These are phyloP conservation scores for Tuber brumale DNA, from an alignment of 495 filamentous ascomycete species.

Conservation along the genomic window DNA sequence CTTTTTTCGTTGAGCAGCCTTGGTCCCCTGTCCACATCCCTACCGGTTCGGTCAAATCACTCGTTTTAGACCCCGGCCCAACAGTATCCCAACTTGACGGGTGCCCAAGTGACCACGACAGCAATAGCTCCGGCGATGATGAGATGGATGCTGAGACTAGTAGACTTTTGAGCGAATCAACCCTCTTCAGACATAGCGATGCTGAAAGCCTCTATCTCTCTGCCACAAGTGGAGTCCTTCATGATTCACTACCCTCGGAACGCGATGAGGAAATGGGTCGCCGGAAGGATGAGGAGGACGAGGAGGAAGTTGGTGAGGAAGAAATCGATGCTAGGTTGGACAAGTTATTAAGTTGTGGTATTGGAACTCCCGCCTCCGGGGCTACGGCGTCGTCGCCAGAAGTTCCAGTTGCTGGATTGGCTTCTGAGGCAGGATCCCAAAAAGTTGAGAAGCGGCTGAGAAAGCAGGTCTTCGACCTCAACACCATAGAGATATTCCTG, in stretches of 20 bases:
- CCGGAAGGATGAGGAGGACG: constrained; percentile 24
- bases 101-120: constrained; percentile 49
- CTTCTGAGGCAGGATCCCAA: constrained; percentile 20
- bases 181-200: constrained; percentile 79
- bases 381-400: background rate
- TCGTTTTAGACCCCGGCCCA: constrained; percentile 15
- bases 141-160: constrained; percentile 44
- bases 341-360: constrained; percentile 18
- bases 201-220: constrained; percentile 96
- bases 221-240: constrained; percentile 50
- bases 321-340: constrained; percentile 32
- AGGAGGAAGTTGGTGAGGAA: constrained; percentile 39
- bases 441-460: constrained; percentile 22
- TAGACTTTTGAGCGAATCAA: constrained; percentile 53
- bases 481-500: constrained; percentile 40
- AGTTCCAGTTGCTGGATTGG: constrained; percentile 21
- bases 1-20: constrained; percentile 2
- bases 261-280: constrained; percentile 21
- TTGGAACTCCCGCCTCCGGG: background rate
- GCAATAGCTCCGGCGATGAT: constrained; percentile 41
- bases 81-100: constrained; percentile 28
- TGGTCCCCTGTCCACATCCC: background rate
- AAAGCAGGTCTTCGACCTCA: constrained; percentile 43
- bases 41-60: constrained; percentile 22
- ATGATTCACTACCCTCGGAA: constrained; percentile 7